Evolutionary conservation across 768 basidiomycete species (phyloP).

Genomic region (Tulasnella sp.): DNA sequence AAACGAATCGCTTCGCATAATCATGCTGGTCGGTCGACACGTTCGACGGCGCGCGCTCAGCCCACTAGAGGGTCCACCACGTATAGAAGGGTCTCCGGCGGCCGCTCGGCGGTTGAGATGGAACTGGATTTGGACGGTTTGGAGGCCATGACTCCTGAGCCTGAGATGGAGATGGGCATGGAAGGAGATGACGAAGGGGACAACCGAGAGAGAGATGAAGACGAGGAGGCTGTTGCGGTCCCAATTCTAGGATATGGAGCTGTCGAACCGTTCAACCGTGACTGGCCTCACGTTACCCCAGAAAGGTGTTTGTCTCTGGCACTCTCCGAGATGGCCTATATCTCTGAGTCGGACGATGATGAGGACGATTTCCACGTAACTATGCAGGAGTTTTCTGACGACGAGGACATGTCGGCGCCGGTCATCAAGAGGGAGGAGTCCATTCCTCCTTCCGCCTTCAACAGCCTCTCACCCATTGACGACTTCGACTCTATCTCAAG

Average conservation of each 20-base stretch:
- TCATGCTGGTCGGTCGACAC: background rate
- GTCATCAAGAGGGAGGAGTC: conserved; percentile 9
- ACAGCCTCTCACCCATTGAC: background rate
- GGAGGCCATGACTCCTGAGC: conserved; percentile 8
- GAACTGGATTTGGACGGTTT: conserved; percentile 9
- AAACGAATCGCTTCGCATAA: background rate
- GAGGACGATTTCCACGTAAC: conserved; percentile 17
- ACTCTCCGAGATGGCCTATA: no score
- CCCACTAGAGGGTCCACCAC: no score
- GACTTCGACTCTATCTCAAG: background rate
- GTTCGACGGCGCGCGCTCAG: background rate
- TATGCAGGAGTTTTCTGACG: conserved; percentile 7
- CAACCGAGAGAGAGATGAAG: background rate
- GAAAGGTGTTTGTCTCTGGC: no score
- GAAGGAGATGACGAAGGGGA: background rate
- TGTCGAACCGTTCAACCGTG: background rate
- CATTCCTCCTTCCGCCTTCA: background rate
- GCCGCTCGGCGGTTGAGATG: background rate
- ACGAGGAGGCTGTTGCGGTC: background rate
- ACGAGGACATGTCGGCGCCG: background rate
- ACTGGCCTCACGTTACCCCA: background rate
- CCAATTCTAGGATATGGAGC: background rate
- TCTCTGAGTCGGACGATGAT: conserved; percentile 7
- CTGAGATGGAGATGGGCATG: background rate
- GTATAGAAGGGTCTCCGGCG: no score